phyloP scores from a whole-genome alignment of 129 eudicot species.

The Chrysanthemum seticuspe region DNA sequence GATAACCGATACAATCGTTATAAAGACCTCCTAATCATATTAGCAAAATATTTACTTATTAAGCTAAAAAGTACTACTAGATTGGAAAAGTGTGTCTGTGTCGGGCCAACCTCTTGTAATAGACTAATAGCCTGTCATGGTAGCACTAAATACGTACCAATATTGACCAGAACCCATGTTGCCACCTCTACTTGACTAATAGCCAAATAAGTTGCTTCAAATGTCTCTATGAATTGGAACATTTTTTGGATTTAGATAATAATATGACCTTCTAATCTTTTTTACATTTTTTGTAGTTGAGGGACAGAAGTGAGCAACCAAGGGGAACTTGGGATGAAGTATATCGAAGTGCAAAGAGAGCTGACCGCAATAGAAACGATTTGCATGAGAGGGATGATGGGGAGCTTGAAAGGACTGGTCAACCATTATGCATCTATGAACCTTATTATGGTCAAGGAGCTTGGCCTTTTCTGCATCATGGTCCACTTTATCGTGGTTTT shows the following conservation, averaged over 20 bases:
- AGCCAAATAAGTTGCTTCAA: neutral
- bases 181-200: neutral
- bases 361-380: constrained; percentile 67
- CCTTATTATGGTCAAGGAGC: constrained; percentile 95
- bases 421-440: constrained; percentile 81
- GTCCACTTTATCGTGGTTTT: constrained; percentile 85
- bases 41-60: neutral
- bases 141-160: neutral
- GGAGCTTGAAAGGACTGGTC: constrained; percentile 94
- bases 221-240: neutral
- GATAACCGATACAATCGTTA: neutral
- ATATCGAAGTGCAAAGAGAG: constrained; percentile 79
- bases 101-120: neutral
- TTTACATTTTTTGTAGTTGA: constrained; percentile 54
- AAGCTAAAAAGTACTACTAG: neutral
- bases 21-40: neutral
- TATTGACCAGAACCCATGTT: neutral
- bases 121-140: neutral
- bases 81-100: neutral
- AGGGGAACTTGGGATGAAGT: constrained; percentile 97
- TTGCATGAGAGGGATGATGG: constrained; percentile 97
- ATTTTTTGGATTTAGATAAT: neutral
- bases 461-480: constrained; percentile 87
- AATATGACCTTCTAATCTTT: constrained; percentile 17
- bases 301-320: constrained; percentile 87